These are phyloP conservation scores for Solanum clarkiae DNA, from an alignment of 257 asterid genomes.

Conservation along the genomic window DNA sequence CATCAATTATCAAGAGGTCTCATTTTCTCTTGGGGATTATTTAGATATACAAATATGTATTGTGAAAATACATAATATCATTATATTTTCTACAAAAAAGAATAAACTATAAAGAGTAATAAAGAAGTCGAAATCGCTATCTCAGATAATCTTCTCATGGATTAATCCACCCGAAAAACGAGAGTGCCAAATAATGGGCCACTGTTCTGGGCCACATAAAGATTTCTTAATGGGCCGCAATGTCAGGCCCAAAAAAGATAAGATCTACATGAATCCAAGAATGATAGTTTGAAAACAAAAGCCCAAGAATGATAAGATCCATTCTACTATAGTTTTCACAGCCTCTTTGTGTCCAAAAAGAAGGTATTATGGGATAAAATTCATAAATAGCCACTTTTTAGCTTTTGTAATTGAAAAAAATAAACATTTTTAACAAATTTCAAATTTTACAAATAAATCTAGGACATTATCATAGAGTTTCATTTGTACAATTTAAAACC, in stretches of 20 bases:
- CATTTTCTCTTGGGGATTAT: no score
- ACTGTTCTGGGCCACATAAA: neutral
- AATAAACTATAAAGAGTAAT: no score
- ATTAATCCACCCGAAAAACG: no score
- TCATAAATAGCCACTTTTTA: neutral
- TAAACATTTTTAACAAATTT: neutral
- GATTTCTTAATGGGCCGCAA: neutral
- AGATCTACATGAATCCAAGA: neutral
- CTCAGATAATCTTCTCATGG: no score
- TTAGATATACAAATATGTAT: no score
- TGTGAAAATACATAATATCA: no score
- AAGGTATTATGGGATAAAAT: neutral
- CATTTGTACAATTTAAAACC: no score
- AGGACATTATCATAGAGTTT: neutral
- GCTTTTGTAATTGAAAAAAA: neutral
- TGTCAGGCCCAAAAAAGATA: neutral
- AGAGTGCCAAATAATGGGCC: no score
- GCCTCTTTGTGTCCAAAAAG: neutral
- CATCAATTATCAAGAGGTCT: no score
- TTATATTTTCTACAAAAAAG: no score
- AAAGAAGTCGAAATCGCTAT: no score
- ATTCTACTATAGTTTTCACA: neutral
- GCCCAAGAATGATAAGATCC: neutral
- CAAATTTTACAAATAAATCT: neutral
- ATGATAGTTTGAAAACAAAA: neutral